phyloP scores from a whole-genome alignment of 106 monocot genomes.

The Agapanthus africanus region DNA sequence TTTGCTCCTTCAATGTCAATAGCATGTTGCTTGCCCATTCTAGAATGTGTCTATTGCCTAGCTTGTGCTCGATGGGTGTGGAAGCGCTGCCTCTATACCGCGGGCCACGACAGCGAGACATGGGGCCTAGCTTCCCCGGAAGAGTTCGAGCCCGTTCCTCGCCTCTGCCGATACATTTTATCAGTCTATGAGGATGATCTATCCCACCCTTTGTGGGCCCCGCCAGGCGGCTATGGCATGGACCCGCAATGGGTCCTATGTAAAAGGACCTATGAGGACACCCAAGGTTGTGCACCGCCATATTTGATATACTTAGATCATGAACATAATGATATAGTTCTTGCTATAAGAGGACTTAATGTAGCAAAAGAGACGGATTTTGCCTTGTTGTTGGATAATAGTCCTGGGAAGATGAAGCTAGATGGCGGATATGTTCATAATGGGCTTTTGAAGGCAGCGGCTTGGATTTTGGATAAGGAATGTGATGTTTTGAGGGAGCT shows the following conservation, averaged over 20 bases:
- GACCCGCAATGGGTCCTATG: conserved; percentile 36
- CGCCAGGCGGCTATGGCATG: conserved; percentile 60
- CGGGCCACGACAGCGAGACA: conserved; percentile 59
- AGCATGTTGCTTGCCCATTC: conserved; percentile 59
- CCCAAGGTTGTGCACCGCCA: conserved; percentile 46
- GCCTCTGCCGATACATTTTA: conserved; percentile 71
- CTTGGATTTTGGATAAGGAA: conserved; percentile 56
- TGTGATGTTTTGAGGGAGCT: conserved; percentile 48
- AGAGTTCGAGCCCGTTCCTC: conserved; percentile 81
- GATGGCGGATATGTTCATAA: conserved; percentile 89
- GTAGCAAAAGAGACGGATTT: conserved; percentile 73
- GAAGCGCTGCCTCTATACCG: conserved; percentile 70
- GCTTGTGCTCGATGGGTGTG: conserved; percentile 77
- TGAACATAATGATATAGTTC: conserved; percentile 54
- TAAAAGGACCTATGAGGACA: conserved; percentile 49
- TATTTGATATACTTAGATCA: conserved; percentile 83
- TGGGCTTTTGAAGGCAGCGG: conserved; percentile 74
- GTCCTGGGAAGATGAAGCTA: conserved; percentile 64
- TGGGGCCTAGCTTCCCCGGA: conserved; percentile 67
- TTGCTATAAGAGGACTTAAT: conserved; percentile 73
- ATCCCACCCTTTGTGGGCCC: conserved; percentile 40
- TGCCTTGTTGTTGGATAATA: conserved; percentile 68
- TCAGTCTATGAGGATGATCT: conserved; percentile 77
- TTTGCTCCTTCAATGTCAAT: conserved; percentile 44
- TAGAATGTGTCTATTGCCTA: conserved; percentile 89